Percentiles rank a stretch among this genome's conserved stretches.
Evolutionary conservation across 352 stramenopile species (phyloP).

Genomic region (Phytopythium chamaehyphon): DNA sequence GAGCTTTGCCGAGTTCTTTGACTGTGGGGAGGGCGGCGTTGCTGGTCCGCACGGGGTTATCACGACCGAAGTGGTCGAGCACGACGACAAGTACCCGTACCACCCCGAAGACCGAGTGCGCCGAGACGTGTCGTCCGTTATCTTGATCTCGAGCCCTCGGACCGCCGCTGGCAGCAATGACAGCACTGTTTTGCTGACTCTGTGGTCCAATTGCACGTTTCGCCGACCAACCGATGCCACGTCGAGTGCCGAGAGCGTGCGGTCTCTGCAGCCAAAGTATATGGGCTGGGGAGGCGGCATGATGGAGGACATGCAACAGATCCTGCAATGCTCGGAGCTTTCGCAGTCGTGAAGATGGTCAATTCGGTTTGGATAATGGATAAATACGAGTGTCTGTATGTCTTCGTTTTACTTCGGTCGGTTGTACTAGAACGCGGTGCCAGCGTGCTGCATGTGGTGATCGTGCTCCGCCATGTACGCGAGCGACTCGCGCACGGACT

Average conservation of each 20-base stretch:
- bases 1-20: slow-evolving; percentile 4
- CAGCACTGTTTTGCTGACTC: slow-evolving; percentile 1
- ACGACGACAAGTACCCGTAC: slow-evolving; percentile 29
- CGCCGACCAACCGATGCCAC: not conserved
- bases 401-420: too few species aligned
- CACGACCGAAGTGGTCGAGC: slow-evolving; percentile 15
- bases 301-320: slow-evolving; percentile 4
- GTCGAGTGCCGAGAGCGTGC: not conserved
- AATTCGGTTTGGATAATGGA: too few species aligned
- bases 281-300: slow-evolving; percentile 6
- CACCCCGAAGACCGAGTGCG: slow-evolving; percentile 13
- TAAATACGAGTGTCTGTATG: too few species aligned
- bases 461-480: not conserved
- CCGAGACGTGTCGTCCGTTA: slow-evolving; percentile 11
- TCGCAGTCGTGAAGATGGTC: not conserved
- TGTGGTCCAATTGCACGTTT: slow-evolving; percentile 4
- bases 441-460: not conserved
- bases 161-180: not conserved
- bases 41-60: slow-evolving; percentile 10
- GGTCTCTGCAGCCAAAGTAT: not conserved
- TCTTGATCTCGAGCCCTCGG: slow-evolving; percentile 7
- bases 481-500: slow-evolving; percentile 21
- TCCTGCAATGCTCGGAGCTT: not conserved
- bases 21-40: not conserved
- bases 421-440: too few species aligned